A percentile compares a stretch with the other conserved stretches of the same genome.
These are phyloP conservation scores for Zymoseptoria ardabiliae DNA, from an alignment of 2,329 filamentous ascomycete genomes.

Conservation along the genomic window DNA sequence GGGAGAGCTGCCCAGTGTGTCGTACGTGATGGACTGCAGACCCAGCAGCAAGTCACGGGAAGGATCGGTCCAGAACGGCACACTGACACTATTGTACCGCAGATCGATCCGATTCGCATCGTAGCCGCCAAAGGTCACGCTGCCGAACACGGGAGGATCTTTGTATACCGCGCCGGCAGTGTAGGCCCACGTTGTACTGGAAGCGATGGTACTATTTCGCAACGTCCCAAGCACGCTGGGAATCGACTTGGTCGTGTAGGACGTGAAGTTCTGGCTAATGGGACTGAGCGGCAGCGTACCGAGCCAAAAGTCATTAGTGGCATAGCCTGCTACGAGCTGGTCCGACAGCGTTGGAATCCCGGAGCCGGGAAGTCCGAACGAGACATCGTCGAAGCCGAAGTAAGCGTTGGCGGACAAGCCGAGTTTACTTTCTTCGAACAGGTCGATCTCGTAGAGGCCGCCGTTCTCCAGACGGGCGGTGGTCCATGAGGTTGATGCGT, in stretches of 20 bases:
- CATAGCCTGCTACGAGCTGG: constrained; percentile 25
- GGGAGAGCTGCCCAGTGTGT: constrained; percentile 19
- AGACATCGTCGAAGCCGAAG: constrained; percentile 33
- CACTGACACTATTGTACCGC: constrained; percentile 18
- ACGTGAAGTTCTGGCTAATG: constrained; percentile 16
- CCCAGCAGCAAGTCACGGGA: constrained; percentile 20
- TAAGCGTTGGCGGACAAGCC: constrained; percentile 23
- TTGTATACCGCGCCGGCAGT: constrained; percentile 26
- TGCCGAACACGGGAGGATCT: constrained; percentile 17
- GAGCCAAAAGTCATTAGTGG: constrained; percentile 26
- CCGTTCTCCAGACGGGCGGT: constrained; percentile 29
- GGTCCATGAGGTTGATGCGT: constrained; percentile 30
- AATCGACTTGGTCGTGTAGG: constrained; percentile 5
- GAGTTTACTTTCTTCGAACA: constrained; percentile 17
- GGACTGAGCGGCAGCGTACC: constrained; percentile 28
- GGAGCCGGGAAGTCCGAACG: constrained; percentile 13
- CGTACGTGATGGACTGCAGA: constrained; percentile 18
- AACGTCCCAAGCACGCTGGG: constrained; percentile 17
- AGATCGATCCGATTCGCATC: constrained; percentile 32
- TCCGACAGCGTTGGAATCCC: constrained; percentile 20
- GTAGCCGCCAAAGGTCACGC: constrained; percentile 36
- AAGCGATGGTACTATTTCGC: constrained; percentile 2
- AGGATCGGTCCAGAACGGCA: constrained; percentile 25
- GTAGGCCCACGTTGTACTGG: constrained; percentile 19
- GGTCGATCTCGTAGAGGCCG: constrained; percentile 22